These are phyloP conservation scores for Pachyrhizus erosus DNA, from an alignment of 306 rosid genomes.

Conservation along the genomic window DNA sequence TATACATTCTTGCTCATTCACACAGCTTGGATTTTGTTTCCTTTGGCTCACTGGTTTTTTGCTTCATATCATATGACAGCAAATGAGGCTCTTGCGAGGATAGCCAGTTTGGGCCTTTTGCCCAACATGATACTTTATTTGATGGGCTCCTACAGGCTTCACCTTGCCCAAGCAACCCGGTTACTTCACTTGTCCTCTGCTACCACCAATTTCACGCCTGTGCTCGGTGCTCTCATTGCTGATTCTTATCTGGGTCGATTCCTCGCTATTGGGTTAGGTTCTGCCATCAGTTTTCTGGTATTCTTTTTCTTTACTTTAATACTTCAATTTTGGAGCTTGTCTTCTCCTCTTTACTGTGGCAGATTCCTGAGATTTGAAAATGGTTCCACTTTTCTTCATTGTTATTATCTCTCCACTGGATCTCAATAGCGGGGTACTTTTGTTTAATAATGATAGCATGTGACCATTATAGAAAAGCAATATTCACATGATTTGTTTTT, in stretches of 20 bases:
- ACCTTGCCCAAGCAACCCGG: constrained; percentile 53
- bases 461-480: neutral
- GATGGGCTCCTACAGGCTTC: constrained; percentile 59
- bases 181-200: constrained; percentile 62
- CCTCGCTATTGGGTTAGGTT: constrained; percentile 60
- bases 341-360: neutral
- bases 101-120: constrained; percentile 61
- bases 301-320: neutral
- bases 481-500: neutral
- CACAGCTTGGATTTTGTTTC: neutral
- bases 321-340: neutral
- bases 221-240: constrained; percentile 66
- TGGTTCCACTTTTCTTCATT: neutral
- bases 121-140: constrained; percentile 71
- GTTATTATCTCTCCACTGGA: neutral
- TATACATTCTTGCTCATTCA: neutral
- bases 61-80: constrained; percentile 48
- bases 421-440: neutral
- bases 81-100: constrained; percentile 69
- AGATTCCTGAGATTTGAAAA: neutral
- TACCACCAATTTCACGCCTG: constrained; percentile 59
- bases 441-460: neutral
- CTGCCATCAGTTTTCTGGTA: constrained; percentile 59
- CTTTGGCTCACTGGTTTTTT: neutral
- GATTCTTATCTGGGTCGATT: constrained; percentile 83